These are phyloP conservation scores for Galerina sulciceps DNA, from an alignment of 768 basidiomycete genomes.

Conservation along the genomic window DNA sequence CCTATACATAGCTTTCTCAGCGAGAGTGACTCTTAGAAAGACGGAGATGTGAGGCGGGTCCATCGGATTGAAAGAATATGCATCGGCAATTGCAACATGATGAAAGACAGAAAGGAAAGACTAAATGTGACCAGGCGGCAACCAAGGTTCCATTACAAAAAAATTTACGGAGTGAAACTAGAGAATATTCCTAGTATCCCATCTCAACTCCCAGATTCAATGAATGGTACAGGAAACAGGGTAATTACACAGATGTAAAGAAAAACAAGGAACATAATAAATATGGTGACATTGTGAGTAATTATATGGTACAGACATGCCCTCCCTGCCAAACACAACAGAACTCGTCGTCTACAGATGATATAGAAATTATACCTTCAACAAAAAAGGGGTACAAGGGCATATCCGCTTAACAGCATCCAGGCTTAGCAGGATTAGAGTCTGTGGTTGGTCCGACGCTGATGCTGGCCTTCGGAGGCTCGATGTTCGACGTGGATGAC, in stretches of 20 bases:
- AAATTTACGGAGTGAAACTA: no score
- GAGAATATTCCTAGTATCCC: background rate
- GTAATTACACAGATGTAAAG: slow-evolving; percentile 22
- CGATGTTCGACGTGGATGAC: slow-evolving; percentile 76
- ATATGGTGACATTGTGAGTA: slow-evolving; percentile 18
- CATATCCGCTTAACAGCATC: slow-evolving; percentile 58
- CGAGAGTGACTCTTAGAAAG: no score
- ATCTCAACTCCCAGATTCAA: background rate
- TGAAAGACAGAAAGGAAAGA: no score
- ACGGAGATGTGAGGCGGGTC: no score
- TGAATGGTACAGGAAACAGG: background rate
- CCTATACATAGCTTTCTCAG: no score
- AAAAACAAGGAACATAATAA: slow-evolving; percentile 19
- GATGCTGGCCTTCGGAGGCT: slow-evolving; percentile 84
- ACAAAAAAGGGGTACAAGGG: background rate
- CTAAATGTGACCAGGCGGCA: no score
- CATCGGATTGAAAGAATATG: no score
- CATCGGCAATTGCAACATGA: no score
- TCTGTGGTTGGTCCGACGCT: slow-evolving; percentile 81
- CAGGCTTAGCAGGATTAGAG: slow-evolving; percentile 55
- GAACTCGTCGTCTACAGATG: no score
- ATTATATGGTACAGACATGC: no score
- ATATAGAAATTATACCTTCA: background rate
- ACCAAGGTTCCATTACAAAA: no score
- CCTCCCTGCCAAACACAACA: no score